Conservation (phyloP, 495 filamentous ascomycete genomes). For the Penicillium ucsense region DNA sequence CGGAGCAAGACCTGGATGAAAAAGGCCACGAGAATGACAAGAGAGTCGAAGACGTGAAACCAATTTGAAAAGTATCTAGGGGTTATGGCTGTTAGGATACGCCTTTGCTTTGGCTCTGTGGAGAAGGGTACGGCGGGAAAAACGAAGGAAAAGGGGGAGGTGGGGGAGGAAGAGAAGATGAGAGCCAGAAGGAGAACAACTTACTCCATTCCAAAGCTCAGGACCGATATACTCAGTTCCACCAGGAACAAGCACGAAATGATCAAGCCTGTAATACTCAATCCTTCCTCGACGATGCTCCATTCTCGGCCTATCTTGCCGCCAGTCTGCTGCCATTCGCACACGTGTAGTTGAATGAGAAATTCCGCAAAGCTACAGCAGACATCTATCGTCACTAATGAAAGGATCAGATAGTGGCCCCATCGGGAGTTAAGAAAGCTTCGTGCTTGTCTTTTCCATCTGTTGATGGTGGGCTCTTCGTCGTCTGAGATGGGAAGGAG, state of each 20-base stretch:
- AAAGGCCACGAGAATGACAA: conserved; percentile 52
- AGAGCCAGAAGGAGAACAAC: conserved; percentile 5
- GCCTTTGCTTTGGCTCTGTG: background rate
- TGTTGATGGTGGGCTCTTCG: conserved; percentile 3
- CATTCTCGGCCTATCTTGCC: conserved; percentile 7
- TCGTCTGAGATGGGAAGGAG: background rate
- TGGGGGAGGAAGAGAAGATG: too few species aligned
- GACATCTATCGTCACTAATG: conserved; percentile 48
- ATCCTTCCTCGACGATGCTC: conserved; percentile 24
- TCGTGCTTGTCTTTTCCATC: conserved; percentile 14
- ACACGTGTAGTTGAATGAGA: conserved; percentile 50
- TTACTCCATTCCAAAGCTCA: conserved; percentile 47
- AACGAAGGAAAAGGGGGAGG: background rate
- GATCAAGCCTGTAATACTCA: conserved; percentile 36
- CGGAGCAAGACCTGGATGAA: conserved; percentile 46
- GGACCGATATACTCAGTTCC: conserved; percentile 45
- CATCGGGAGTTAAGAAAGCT: conserved; percentile 42
- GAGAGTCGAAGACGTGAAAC: conserved; percentile 56
- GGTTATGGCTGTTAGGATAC: conserved; percentile 9
- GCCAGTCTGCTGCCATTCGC: conserved; percentile 34
- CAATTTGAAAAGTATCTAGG: conserved; percentile 46
- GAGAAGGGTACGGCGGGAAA: background rate
- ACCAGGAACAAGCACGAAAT: conserved; percentile 53
- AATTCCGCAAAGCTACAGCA: conserved; percentile 52
- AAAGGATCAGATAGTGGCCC: conserved; percentile 49